Evolutionary conservation across 106 monocot species (phyloP).

Genomic region (Dendrobium officinale): DNA sequence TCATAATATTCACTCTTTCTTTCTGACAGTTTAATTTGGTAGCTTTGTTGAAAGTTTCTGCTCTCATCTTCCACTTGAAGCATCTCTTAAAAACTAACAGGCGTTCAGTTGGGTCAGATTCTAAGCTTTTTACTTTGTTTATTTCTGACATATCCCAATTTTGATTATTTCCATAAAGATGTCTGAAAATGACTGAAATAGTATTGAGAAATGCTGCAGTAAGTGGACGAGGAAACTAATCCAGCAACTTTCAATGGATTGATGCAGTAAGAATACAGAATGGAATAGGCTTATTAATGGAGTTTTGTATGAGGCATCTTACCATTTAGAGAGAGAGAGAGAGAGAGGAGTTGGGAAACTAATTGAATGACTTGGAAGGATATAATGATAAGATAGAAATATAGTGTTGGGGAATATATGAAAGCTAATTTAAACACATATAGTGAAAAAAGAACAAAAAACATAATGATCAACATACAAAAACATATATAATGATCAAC

Average conservation of each 20-base stretch:
- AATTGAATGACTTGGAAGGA: not conserved
- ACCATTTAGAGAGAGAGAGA: not conserved
- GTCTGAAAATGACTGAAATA: constrained; percentile 44
- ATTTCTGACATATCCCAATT: not conserved
- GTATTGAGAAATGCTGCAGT: constrained; percentile 47
- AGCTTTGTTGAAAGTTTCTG: constrained; percentile 7
- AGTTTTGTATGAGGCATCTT: constrained; percentile 6
- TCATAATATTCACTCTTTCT: constrained; percentile 31
- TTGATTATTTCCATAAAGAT: constrained; percentile 19
- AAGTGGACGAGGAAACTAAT: constrained; percentile 48
- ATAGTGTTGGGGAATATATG: too few relatives aligned
- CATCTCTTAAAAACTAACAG: constrained; percentile 8
- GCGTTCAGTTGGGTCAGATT: constrained; percentile 7
- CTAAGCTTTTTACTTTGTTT: constrained; percentile 4
- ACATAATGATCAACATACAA: too few relatives aligned
- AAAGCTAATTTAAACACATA: too few relatives aligned
- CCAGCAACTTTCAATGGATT: constrained; percentile 39
- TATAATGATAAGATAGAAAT: too few relatives aligned
- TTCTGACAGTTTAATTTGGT: constrained; percentile 14
- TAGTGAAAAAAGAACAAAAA: too few relatives aligned
- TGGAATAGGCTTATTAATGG: constrained; percentile 31
- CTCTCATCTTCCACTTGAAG: constrained; percentile 12
- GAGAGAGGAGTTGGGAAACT: not conserved
- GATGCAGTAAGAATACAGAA: constrained; percentile 63
- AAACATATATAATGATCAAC: too few relatives aligned